Conservation (phyloP, 352 stramenopile genomes). For the Elongisporangium anandrum region DNA sequence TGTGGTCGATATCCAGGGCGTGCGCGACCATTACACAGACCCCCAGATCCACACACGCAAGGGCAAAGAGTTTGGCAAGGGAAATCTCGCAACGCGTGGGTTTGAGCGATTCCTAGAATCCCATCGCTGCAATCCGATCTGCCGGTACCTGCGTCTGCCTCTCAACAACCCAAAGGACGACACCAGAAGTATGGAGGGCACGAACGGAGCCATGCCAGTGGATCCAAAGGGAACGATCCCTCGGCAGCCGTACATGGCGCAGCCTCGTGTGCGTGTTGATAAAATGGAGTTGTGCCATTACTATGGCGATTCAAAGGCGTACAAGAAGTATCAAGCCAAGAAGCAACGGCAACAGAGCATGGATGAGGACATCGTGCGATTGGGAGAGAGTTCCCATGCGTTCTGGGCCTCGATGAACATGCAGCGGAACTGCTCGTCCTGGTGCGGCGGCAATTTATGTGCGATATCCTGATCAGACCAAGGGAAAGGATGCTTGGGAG, state of each 20-base stretch:
- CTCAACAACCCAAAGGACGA: slow-evolving; percentile 67
- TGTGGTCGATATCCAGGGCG: slow-evolving; percentile 95
- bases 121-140: slow-evolving; percentile 82
- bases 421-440: slow-evolving; percentile 16
- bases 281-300: slow-evolving; percentile 70
- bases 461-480: slow-evolving; percentile 4
- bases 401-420: slow-evolving; percentile 16
- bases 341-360: slow-evolving; percentile 21
- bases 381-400: slow-evolving; percentile 7
- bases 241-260: slow-evolving; percentile 66
- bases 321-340: slow-evolving; percentile 57
- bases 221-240: slow-evolving; percentile 61
- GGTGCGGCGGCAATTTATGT: slow-evolving; percentile 8
- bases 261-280: slow-evolving; percentile 47
- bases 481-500: background rate
- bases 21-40: slow-evolving; percentile 94
- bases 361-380: slow-evolving; percentile 3
- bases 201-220: slow-evolving; percentile 7
- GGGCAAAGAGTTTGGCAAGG: slow-evolving; percentile 83
- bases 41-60: slow-evolving; percentile 88
- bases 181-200: background rate
- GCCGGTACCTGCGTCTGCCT: slow-evolving; percentile 67
- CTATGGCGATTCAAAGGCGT: slow-evolving; percentile 65
- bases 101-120: slow-evolving; percentile 73
- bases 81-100: slow-evolving; percentile 61